Evolutionary conservation across 331 rosid species (phyloP).

Genomic region (Prunus yedoensis): DNA sequence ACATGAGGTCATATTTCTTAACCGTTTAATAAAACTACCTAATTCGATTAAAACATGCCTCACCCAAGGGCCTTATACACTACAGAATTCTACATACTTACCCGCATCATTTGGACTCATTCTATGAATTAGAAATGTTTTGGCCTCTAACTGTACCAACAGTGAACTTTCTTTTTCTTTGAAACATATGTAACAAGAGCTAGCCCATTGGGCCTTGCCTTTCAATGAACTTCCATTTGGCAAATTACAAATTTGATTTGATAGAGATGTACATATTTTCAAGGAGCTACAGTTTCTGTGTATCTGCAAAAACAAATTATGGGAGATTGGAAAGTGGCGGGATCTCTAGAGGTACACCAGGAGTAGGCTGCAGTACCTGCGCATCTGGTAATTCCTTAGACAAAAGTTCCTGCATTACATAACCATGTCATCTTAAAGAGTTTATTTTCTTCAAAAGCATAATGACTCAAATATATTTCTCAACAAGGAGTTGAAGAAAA

Average conservation of each 20-base stretch:
- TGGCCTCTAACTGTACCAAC: too few relatives aligned
- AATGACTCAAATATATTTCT: neutral
- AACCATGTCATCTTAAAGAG: conserved; percentile 4
- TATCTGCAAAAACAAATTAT: neutral
- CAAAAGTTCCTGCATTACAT: conserved; percentile 64
- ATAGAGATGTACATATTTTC: neutral
- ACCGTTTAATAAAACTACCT: too few relatives aligned
- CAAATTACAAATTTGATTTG: neutral
- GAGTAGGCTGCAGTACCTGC: conserved; percentile 57
- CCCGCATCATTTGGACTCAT: too few relatives aligned
- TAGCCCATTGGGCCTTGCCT: neutral
- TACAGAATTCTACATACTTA: too few relatives aligned
- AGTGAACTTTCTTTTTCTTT: too few relatives aligned
- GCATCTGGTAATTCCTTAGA: conserved; percentile 68
- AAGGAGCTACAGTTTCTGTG: neutral
- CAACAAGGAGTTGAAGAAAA: conserved; percentile 12
- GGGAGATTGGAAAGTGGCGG: conserved; percentile 32
- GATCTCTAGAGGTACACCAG: conserved; percentile 66
- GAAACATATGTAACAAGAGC: neutral
- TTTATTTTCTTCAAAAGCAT: neutral
- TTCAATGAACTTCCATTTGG: neutral
- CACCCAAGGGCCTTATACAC: too few relatives aligned
- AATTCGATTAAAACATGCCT: too few relatives aligned
- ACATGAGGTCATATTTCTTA: too few relatives aligned
- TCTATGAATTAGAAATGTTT: too few relatives aligned